phyloP scores from a whole-genome alignment of 345 rosid genomes.

The Populus tremula region DNA sequence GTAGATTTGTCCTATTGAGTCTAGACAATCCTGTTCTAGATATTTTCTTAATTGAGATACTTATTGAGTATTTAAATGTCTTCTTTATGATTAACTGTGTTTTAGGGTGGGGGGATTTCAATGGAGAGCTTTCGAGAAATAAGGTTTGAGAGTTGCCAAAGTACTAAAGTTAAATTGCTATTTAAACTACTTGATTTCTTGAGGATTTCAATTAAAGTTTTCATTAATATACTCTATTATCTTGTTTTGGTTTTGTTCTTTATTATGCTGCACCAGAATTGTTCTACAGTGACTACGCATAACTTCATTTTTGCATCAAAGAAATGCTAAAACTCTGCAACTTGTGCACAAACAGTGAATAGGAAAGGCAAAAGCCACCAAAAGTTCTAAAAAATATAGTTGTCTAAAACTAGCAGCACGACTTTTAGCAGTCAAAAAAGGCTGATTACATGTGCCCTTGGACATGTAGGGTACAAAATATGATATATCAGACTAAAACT shows the following conservation, averaged over 20 bases:
- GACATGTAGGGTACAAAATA: background rate
- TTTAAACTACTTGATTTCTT: background rate
- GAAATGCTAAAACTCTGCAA: background rate
- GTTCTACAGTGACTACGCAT: too few relatives aligned
- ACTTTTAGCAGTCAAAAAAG: background rate
- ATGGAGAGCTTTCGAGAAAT: background rate
- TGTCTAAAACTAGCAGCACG: background rate
- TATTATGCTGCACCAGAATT: too few relatives aligned
- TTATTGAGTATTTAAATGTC: too few relatives aligned
- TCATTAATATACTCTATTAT: too few relatives aligned
- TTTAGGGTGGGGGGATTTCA: background rate
- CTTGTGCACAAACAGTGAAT: background rate
- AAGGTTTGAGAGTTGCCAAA: background rate
- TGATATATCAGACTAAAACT: background rate
- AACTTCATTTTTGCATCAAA: too few relatives aligned
- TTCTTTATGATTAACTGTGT: background rate
- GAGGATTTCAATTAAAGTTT: too few relatives aligned
- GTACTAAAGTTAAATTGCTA: background rate
- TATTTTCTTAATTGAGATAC: too few relatives aligned
- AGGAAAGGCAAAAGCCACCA: background rate
- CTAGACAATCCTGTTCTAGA: background rate
- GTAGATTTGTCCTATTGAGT: background rate
- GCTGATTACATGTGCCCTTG: background rate
- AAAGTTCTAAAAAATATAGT: background rate
- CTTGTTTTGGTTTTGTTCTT: too few relatives aligned